These are phyloP conservation scores for Kurtzmaniella quercitrusa DNA, from an alignment of 1,139 yeast genomes.

Conservation along the genomic window DNA sequence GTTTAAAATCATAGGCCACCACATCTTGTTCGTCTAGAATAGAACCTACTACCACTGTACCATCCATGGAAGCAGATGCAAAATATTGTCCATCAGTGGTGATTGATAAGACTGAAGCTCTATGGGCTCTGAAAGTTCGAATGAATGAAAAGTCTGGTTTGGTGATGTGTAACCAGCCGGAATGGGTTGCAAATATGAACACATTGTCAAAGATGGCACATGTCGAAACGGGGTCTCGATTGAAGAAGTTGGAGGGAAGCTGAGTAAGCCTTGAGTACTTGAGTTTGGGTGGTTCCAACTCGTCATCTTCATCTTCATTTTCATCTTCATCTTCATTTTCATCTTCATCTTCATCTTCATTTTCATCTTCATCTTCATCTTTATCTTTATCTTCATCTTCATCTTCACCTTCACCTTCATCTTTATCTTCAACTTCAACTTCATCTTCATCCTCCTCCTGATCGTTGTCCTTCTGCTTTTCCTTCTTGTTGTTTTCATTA, in stretches of 20 bases:
- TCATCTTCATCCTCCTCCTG: background rate
- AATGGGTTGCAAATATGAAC: constrained; percentile 83
- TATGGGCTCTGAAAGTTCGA: constrained; percentile 76
- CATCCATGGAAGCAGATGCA: constrained; percentile 91
- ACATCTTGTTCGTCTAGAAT: constrained; percentile 59
- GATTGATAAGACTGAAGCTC: constrained; percentile 74
- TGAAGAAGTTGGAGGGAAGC: constrained; percentile 65
- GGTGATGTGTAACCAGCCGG: constrained; percentile 74
- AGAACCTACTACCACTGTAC: constrained; percentile 82
- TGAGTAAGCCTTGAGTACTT: constrained; percentile 66
- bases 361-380: no score
- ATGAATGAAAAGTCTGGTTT: constrained; percentile 53
- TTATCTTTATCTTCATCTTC: constrained; percentile 2
- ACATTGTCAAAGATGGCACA: constrained; percentile 54
- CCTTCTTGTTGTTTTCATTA: no score
- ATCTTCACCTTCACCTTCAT: background rate
- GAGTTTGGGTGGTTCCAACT: constrained; percentile 57
- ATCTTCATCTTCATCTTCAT: background rate
- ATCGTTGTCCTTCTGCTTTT: background rate
- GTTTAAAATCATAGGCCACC: constrained; percentile 72
- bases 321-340: background rate
- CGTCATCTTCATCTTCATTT: constrained; percentile 1
- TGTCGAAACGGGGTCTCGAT: constrained; percentile 73
- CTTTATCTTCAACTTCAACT: background rate
- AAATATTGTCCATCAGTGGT: constrained; percentile 70